Base-by-base conservation (phyloP, 371 early-diverging fungal genomes). In the Actinomucor elegans region DNA sequence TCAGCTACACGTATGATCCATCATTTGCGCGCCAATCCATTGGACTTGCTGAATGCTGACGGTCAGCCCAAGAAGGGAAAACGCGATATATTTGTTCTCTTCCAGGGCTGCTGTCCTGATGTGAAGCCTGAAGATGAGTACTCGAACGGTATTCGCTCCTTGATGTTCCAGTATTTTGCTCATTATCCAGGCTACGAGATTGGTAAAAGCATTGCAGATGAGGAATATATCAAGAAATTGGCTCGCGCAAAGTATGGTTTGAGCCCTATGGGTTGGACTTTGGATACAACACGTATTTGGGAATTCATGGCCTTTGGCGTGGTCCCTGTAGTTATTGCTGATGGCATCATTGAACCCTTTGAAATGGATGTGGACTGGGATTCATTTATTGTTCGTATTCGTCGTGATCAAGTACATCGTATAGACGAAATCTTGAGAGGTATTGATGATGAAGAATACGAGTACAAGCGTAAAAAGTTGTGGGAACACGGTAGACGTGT, bases 231-330 rank as follows among this genome's bases (percentile, higher is more conserved):
- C 3, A 55, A 59, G 12, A 66, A 74, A 42, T 45, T 82, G 2
- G 55, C 75, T 34, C 66, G 70, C 20, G 59, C 83, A 4, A 74
- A 75, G 23, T 82, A 75, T 48, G 80, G 83, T 3, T 55, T 82
- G 1, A 64, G 69, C n/a, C 83, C 83, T 2, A 70, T 75, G 75
- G 79, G 78, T 1, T 79, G 79, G 75, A 78, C 79, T 4, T 57
- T 82, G 45, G 79, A 78, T 52, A 78, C 81, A 0, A 78, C 77
- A 0, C 68, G 81, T 20, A 62, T 81, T 21, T 81, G 81, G 79
- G 81, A 81, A 52, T 81, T 71, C 40, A 67, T 81, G 51, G 81
- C 81, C 0, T 81, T 77, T 64, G 81, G 79, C 12, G 83, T 82
- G 0, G 80, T 82, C 0, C 80, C 83, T 15, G 74, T 79, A 0